Evolutionary conservation across 805 yeast genomes (phyloP).

Genomic region (Zygoascus bituminiphila): DNA sequence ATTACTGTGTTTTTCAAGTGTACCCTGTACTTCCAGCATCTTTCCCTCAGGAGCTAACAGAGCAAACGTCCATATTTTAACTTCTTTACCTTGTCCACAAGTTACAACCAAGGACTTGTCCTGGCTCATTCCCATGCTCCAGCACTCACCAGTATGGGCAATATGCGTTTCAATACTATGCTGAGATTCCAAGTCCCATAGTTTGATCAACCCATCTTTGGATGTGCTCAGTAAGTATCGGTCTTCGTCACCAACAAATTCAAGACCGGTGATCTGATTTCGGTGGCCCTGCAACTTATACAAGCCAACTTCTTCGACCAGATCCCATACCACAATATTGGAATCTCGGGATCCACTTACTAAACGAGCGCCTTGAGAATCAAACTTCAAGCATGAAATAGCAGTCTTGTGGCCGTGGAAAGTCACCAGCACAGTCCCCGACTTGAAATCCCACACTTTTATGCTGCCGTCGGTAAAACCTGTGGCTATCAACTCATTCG

Average conservation of each 20-base stretch:
- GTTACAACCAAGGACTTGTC: constrained; percentile 43
- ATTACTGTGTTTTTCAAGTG: constrained; percentile 50
- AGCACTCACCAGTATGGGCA: constrained; percentile 89
- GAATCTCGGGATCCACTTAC: constrained; percentile 85
- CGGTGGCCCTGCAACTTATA: constrained; percentile 83
- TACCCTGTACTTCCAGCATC: constrained; percentile 52
- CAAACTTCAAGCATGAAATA: constrained; percentile 63
- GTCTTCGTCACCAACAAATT: constrained; percentile 43
- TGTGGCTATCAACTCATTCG: constrained; percentile 67
- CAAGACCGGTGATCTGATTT: constrained; percentile 75
- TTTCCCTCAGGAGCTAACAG: constrained; percentile 43
- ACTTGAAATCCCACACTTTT: constrained; percentile 83
- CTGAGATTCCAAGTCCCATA: constrained; percentile 87
- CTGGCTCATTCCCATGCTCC: constrained; percentile 54
- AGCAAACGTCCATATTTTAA: constrained; percentile 76
- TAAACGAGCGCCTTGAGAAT: constrained; percentile 72
- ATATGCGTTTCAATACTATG: constrained; percentile 92
- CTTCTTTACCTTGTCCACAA: constrained; percentile 70
- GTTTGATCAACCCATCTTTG: constrained; percentile 83
- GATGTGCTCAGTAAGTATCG: constrained; percentile 66
- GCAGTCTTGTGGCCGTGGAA: constrained; percentile 90
- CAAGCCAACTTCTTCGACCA: constrained; percentile 84
- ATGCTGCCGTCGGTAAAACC: constrained; percentile 88
- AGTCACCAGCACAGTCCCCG: constrained; percentile 66
- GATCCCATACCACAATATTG: constrained; percentile 84